Percentiles rank a stretch among this genome's conserved stretches.
Conservation (phyloP, 2,329 filamentous ascomycete genomes). For the Aspergillus phoenicis region DNA sequence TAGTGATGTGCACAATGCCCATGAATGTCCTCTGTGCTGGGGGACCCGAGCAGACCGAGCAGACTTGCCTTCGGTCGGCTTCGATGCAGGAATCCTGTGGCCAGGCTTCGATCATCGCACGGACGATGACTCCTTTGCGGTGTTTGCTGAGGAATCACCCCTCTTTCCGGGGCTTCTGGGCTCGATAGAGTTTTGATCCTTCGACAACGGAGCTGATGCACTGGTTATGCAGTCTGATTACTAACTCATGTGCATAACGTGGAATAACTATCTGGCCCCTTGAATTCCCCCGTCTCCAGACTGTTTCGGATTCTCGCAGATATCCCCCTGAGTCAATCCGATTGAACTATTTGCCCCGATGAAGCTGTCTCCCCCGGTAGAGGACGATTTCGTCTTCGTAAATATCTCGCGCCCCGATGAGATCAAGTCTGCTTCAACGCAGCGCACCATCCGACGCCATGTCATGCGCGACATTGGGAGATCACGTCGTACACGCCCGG, state of each 20-base stretch:
- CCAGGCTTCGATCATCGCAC: neutral
- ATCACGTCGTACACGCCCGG: neutral
- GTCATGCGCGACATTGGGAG: slow-evolving; percentile 8
- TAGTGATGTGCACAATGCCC: neutral
- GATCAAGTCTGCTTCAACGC: neutral
- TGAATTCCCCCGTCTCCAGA: no score
- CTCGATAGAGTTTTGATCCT: slow-evolving; percentile 1
- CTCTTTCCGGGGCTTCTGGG: slow-evolving; percentile 1
- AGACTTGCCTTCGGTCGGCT: neutral
- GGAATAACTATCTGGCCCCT: no score
- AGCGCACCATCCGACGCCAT: slow-evolving; percentile 7
- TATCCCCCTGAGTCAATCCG: no score
- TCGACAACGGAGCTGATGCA: no score
- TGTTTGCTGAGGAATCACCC: neutral
- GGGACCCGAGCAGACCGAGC: neutral
- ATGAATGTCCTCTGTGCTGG: slow-evolving; percentile 1
- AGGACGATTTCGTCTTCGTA: slow-evolving; percentile 3
- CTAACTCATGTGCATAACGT: no score
- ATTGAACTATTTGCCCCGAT: neutral
- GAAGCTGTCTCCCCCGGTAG: neutral
- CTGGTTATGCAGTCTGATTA: no score
- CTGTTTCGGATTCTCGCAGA: no score
- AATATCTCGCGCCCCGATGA: slow-evolving; percentile 5
- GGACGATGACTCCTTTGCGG: neutral
- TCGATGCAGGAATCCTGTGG: neutral